Evolutionary conservation across 2,329 filamentous ascomycete species (phyloP).

Genomic region (Dothideomycetes sp.): DNA sequence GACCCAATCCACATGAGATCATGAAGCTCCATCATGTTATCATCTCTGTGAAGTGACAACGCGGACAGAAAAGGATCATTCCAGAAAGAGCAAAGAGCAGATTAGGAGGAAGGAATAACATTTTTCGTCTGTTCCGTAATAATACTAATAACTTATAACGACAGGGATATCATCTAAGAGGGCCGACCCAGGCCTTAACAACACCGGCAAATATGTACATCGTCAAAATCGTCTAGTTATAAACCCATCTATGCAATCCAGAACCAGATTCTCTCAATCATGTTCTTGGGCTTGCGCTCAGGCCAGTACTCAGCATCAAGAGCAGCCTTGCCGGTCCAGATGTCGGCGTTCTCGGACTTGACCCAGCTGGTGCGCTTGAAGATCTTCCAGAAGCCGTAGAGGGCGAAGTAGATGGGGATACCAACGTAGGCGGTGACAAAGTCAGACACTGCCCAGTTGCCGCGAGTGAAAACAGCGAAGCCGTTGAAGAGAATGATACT

Average conservation of each 20-base stretch:
- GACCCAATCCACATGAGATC: no score
- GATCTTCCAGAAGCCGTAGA: conserved; percentile 54
- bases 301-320: conserved; percentile 35
- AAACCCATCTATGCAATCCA: conserved; percentile 28
- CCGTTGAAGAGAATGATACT: conserved; percentile 58
- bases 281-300: conserved; percentile 30
- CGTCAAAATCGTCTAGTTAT: conserved; percentile 18
- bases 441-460: conserved; percentile 30
- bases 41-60: no score
- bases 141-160: background rate
- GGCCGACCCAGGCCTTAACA: background rate
- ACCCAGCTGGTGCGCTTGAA: conserved; percentile 48
- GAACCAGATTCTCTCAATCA: conserved; percentile 37
- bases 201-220: background rate
- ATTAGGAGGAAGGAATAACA: no score
- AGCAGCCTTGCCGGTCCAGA: conserved; percentile 35
- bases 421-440: conserved; percentile 35
- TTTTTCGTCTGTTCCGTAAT: no score
- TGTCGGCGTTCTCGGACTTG: conserved; percentile 29
- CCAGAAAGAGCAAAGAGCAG: no score
- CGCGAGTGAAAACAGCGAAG: conserved; percentile 44
- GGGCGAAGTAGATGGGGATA: conserved; percentile 24
- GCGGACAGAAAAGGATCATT: no score
- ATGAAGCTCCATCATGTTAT: no score
- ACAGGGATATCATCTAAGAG: background rate